phyloP scores from a whole-genome alignment of 2,329 filamentous ascomycete genomes.

The Alternaria sp. region DNA sequence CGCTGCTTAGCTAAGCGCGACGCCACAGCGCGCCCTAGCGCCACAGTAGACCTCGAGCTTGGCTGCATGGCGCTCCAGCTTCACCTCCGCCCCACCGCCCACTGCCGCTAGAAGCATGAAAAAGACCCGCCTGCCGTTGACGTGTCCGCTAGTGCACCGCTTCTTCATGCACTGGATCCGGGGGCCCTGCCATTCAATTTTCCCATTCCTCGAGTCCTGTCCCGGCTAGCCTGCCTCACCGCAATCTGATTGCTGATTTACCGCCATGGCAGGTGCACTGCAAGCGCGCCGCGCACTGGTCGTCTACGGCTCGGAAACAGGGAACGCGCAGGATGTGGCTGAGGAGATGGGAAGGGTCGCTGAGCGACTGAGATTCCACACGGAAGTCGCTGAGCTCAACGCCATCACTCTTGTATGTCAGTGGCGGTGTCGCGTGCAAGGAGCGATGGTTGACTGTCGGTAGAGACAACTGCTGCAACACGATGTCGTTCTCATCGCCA shows the following conservation, averaged over 20 bases:
- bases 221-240: slow-evolving; percentile 30
- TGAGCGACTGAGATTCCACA: slow-evolving; percentile 79
- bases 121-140: slow-evolving; percentile 33
- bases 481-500: slow-evolving; percentile 74
- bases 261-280: slow-evolving; percentile 26
- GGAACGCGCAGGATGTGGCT: slow-evolving; percentile 90
- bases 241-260: slow-evolving; percentile 11
- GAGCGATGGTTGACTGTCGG: slow-evolving; percentile 9
- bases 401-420: slow-evolving; percentile 72
- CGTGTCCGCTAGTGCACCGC: slow-evolving; percentile 38
- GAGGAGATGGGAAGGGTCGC: slow-evolving; percentile 78
- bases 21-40: slow-evolving; percentile 4
- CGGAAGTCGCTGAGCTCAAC: slow-evolving; percentile 78
- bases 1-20: background rate
- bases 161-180: slow-evolving; percentile 20
- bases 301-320: slow-evolving; percentile 93
- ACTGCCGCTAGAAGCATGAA: slow-evolving; percentile 24
- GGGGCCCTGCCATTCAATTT: slow-evolving; percentile 27
- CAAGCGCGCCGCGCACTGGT: slow-evolving; percentile 64
- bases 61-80: background rate
- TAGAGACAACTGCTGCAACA: slow-evolving; percentile 54
- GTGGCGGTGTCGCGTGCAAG: background rate
- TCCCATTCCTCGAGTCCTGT: slow-evolving; percentile 9
- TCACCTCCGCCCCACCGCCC: slow-evolving; percentile 18
- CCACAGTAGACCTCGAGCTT: background rate